Evolutionary conservation across 768 basidiomycete species (phyloP).

Genomic region (Postia placenta): DNA sequence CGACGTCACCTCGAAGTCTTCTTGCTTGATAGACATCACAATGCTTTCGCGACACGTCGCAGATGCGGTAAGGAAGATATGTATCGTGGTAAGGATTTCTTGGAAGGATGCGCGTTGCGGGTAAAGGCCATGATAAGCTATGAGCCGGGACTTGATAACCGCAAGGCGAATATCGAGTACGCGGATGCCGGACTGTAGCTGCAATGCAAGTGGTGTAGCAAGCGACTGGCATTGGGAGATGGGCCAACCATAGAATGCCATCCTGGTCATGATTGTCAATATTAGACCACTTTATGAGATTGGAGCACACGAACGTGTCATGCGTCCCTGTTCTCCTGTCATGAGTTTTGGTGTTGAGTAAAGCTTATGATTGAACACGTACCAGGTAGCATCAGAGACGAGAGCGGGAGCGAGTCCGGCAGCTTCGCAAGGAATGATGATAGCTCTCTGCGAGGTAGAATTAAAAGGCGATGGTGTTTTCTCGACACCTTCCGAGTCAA

Average conservation of each 20-base stretch:
- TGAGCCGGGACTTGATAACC: slow-evolving; percentile 52
- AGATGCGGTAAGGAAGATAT: slow-evolving; percentile 57
- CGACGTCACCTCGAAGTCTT: slow-evolving; percentile 51
- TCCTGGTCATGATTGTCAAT: slow-evolving; percentile 32
- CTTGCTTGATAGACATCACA: slow-evolving; percentile 87
- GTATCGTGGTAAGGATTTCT: slow-evolving; percentile 53
- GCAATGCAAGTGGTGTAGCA: slow-evolving; percentile 52
- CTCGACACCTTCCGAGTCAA: slow-evolving; percentile 34
- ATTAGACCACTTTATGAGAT: background rate
- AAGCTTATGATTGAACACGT: slow-evolving; percentile 21
- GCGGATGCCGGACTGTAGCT: slow-evolving; percentile 75
- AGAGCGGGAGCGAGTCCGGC: slow-evolving; percentile 62
- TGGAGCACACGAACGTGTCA: slow-evolving; percentile 47
- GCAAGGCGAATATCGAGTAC: slow-evolving; percentile 78
- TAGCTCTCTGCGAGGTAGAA: slow-evolving; percentile 56
- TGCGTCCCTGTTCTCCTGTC: slow-evolving; percentile 45
- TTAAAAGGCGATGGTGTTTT: slow-evolving; percentile 40
- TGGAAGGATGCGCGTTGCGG: slow-evolving; percentile 66
- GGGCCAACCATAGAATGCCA: slow-evolving; percentile 84
- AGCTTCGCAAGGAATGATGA: slow-evolving; percentile 54
- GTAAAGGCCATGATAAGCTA: slow-evolving; percentile 77
- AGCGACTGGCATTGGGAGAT: slow-evolving; percentile 81
- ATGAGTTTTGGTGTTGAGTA: background rate
- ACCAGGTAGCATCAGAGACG: slow-evolving; percentile 77
- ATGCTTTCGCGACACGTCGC: slow-evolving; percentile 62